These are phyloP conservation scores for Metschnikowia lochheadii DNA, from an alignment of 805 yeast species.

Conservation along the genomic window DNA sequence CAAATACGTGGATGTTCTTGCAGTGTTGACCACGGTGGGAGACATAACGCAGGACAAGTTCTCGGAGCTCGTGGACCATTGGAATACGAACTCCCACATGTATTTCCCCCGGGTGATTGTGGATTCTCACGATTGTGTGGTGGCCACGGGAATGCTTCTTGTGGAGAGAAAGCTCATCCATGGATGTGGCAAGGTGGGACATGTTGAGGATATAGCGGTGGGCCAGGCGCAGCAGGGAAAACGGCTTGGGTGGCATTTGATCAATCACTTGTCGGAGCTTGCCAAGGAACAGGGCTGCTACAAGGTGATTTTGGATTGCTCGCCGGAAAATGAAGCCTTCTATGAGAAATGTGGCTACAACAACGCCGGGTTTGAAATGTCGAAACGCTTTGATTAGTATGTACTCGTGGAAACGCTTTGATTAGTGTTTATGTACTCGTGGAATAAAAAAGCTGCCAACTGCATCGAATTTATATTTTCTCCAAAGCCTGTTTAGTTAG, in stretches of 20 bases:
- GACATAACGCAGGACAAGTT: constrained; percentile 52
- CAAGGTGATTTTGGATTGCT: constrained; percentile 87
- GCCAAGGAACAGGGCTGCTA: constrained; percentile 69
- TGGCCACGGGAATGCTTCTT: constrained; percentile 79
- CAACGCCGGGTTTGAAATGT: constrained; percentile 69
- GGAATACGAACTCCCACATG: constrained; percentile 50
- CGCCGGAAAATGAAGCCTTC: constrained; percentile 73
- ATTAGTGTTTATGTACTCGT: constrained; percentile 5
- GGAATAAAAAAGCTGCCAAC: not conserved
- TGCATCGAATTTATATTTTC: not conserved
- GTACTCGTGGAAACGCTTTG: constrained; percentile 42
- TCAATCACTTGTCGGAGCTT: constrained; percentile 54
- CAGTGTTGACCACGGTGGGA: constrained; percentile 81
- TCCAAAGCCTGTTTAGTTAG: constrained; percentile 12
- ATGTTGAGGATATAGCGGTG: constrained; percentile 92
- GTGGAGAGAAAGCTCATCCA: constrained; percentile 84
- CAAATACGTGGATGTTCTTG: constrained; percentile 58
- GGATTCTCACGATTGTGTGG: constrained; percentile 49
- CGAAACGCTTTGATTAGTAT: constrained; percentile 33
- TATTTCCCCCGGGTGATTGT: constrained; percentile 72
- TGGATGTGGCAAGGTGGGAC: constrained; percentile 81
- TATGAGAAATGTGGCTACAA: constrained; percentile 83
- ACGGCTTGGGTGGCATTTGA: constrained; percentile 67
- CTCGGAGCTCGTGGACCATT: constrained; percentile 47
- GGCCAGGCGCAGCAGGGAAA: constrained; percentile 73